Evolutionary conservation across 345 rosid species (phyloP), one percentile per base, ranked within the genome.

Genomic region (Geranium brycei): DNA sequence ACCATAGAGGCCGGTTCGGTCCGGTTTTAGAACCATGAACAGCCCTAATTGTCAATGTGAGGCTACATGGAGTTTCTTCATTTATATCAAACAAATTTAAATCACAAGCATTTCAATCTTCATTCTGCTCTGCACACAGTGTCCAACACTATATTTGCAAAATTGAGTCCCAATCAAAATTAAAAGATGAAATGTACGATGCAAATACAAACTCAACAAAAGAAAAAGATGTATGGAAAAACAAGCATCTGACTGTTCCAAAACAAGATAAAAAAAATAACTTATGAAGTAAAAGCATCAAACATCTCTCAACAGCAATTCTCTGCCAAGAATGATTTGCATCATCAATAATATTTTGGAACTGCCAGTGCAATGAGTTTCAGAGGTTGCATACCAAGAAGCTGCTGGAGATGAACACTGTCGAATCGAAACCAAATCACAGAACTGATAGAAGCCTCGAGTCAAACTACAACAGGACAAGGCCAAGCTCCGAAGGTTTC

Each of bases 401-500:
- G 18, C 18, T 5, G 19, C 59, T 16, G 59, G 18, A 57, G 64
- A 31, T 5, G 41, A 53, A 67, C 55, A 40, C 31, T 51, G 57
- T 35, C 17, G 69, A 59, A 61, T 35, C 19, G 69, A 59, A 61
- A 61, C 16, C 65, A 66, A 57, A 19, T 17, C 41, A 28, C 59
- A 69, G 59, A 69, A 19, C 62, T 61, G 17, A 30, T 17, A 28
- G 28, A 23, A 35, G 28, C 51, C 14, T 2, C 55, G 8, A 65
- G 31, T 17, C 3, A 56, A 68, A 68, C 77, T 85, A 91, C 66
- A 91, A 72, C 69, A 91, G 95, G 40, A 91, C 91, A 60, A 89
- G 92, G 60, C 98, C 96, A 58, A 91, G 95, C 68, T 89, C 88
- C 1, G 92, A 70, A 47, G 98, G 75, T 72, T 73, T 76, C 78